Conservation (phyloP, 805 yeast genomes). For the Candida glaebosa region DNA sequence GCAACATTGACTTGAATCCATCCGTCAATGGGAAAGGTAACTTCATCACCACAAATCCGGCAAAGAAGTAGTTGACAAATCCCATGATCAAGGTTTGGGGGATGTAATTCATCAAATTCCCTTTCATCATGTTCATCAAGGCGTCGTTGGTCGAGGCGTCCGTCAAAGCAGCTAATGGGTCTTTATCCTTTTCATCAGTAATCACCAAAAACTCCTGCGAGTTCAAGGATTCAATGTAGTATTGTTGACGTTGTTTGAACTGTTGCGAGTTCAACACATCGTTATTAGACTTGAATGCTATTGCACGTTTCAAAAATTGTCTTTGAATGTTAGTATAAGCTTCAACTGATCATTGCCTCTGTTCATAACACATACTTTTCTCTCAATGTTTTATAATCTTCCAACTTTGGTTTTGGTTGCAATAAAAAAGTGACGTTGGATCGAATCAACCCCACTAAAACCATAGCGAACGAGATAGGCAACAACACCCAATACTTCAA, state of each 20-base stretch:
- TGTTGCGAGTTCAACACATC: conserved; percentile 48
- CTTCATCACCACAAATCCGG: conserved; percentile 76
- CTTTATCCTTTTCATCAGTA: conserved; percentile 32
- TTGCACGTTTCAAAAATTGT: conserved; percentile 59
- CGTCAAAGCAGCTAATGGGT: conserved; percentile 56
- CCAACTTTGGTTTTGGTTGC: conserved; percentile 54
- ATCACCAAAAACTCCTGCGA: conserved; percentile 57
- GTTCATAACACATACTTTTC: conserved; percentile 22
- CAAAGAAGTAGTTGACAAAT: conserved; percentile 92
- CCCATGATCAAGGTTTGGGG: conserved; percentile 95
- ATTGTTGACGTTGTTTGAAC: conserved; percentile 50
- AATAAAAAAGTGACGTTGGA: conserved; percentile 63
- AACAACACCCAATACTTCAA: conserved; percentile 85
- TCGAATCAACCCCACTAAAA: conserved; percentile 76
- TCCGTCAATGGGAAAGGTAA: conserved; percentile 90
- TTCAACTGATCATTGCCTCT: background rate
- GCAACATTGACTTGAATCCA: conserved; percentile 89
- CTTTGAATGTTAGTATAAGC: conserved; percentile 15
- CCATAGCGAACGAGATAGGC: conserved; percentile 89
- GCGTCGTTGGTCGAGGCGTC: conserved; percentile 73
- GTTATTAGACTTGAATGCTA: conserved; percentile 53
- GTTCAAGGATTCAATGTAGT: conserved; percentile 45
- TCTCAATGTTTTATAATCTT: conserved; percentile 44
- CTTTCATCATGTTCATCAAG: conserved; percentile 72
- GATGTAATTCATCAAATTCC: conserved; percentile 75